phyloP scores from a whole-genome alignment of 2,329 filamentous ascomycete genomes.

The Diaporthe eres region DNA sequence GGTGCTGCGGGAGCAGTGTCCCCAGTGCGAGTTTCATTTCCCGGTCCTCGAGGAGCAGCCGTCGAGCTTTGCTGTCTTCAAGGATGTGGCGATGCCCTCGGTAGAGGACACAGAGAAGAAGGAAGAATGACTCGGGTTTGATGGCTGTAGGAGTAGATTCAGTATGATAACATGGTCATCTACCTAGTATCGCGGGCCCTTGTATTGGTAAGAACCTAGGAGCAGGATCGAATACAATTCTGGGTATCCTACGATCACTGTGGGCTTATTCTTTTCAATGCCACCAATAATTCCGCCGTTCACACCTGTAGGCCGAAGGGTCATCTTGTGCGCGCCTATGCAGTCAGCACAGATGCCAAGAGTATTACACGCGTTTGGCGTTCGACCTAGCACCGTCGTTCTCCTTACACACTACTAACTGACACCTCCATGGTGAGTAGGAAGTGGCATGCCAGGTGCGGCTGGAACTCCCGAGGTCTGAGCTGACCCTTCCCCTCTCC shows the following conservation, averaged over 20 bases:
- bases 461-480: not conserved
- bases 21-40: conserved; percentile 31
- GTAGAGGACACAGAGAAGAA: not conserved
- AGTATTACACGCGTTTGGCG: not conserved
- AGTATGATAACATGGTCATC: not conserved
- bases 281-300: not conserved
- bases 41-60: conserved; percentile 12
- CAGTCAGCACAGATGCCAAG: not conserved
- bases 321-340: not conserved
- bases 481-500: not conserved
- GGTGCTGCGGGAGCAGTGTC: conserved; percentile 31
- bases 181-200: not conserved
- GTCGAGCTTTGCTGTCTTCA: conserved; percentile 10
- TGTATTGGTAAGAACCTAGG: not conserved
- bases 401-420: not conserved
- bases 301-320: not conserved
- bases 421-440: not conserved
- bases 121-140: not conserved
- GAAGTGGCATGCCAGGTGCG: too few species aligned
- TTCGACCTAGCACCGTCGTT: not conserved
- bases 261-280: not conserved
- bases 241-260: not conserved
- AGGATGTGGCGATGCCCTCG: not conserved
- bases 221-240: not conserved
- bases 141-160: not conserved